Conservation (phyloP, 2,329 filamentous ascomycete species). For the Thielaviopsis euricoi region DNA sequence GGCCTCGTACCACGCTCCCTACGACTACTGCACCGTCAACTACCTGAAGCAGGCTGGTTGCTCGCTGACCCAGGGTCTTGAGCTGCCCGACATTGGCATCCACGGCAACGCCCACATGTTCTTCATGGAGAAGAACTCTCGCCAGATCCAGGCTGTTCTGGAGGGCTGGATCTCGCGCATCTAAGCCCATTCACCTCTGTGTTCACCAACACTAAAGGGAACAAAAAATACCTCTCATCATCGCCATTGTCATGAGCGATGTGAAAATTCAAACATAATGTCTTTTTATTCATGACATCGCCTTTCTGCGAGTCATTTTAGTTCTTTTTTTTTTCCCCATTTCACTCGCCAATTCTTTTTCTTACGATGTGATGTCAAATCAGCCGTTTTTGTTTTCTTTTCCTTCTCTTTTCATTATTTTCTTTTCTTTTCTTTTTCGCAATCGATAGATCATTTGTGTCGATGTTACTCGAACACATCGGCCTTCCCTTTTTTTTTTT, state of each 20-base stretch:
- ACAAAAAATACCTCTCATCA: not conserved
- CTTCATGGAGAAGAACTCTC: conserved; percentile 32
- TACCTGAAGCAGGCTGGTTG: conserved; percentile 27
- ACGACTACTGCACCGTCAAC: conserved; percentile 26
- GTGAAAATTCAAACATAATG: not conserved
- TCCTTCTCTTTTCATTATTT: not conserved
- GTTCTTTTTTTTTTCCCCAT: not conserved
- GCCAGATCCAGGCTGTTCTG: conserved; percentile 18
- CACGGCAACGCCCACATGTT: conserved; percentile 31
- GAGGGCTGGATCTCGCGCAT: conserved; percentile 7
- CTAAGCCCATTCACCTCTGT: not conserved
- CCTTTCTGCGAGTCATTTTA: not conserved
- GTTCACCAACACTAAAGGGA: not conserved
- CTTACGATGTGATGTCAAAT: not conserved
- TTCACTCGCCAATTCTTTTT: not conserved
- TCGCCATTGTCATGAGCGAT: not conserved
- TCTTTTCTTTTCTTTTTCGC: not conserved
- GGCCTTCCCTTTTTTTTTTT: not conserved
- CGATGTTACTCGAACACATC: not conserved
- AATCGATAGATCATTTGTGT: not conserved
- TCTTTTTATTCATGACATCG: not conserved
- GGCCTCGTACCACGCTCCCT: conserved; percentile 28
- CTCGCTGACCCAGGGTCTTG: conserved; percentile 15
- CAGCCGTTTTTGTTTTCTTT: not conserved
- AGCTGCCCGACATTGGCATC: conserved; percentile 22